Conservation (phyloP, 768 basidiomycete genomes). For the Suillus clintonianus region DNA sequence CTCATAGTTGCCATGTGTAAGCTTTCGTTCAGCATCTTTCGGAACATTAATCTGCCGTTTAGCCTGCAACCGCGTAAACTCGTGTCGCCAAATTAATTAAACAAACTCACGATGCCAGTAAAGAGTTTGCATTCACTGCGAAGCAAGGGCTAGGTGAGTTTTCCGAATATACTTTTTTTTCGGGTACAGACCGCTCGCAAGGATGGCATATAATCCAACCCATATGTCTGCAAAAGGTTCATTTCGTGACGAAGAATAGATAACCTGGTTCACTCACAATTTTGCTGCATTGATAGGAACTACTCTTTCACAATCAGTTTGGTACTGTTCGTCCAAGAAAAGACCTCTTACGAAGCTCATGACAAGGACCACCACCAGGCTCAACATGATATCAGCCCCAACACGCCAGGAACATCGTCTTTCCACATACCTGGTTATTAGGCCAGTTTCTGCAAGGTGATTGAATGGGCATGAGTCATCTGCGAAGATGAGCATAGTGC, state of each 20-base stretch:
- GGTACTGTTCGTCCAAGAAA: background rate
- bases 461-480: background rate
- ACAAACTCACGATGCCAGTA: background rate
- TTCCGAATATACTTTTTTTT: background rate
- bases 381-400: background rate
- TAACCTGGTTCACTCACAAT: background rate
- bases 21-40: background rate
- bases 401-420: background rate
- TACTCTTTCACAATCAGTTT: background rate
- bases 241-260: background rate
- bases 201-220: background rate
- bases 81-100: background rate
- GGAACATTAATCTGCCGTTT: background rate
- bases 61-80: background rate
- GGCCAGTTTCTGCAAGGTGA: constrained; percentile 1
- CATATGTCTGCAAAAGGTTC: background rate
- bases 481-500: background rate
- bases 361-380: background rate
- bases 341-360: background rate
- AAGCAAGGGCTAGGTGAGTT: background rate
- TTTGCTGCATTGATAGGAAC: background rate
- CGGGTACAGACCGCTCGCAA: background rate
- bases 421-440: background rate
- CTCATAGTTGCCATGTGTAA: background rate
- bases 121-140: background rate